A percentile compares a stretch with the other conserved stretches of the same genome.
Evolutionary conservation across 257 asterid species (phyloP).

Genomic region (Marsdenia floribunda): DNA sequence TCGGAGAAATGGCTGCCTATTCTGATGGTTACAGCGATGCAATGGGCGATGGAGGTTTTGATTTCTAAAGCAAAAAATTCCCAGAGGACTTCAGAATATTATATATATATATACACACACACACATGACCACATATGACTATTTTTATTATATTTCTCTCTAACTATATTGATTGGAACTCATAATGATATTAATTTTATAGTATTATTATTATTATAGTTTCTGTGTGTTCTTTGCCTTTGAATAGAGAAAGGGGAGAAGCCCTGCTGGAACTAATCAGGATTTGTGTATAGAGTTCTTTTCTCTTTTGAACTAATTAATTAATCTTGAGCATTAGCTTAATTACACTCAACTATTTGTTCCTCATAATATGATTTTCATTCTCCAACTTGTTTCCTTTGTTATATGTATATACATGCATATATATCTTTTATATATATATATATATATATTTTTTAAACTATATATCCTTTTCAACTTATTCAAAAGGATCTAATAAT

Average conservation of each 20-base stretch:
- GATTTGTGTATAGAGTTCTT: not conserved
- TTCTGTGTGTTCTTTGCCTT: not conserved
- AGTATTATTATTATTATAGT: not conserved
- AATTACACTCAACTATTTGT: not conserved
- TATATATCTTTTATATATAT: no score
- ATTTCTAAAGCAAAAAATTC: not conserved
- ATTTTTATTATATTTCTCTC: not conserved
- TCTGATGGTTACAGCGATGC: constrained; percentile 33
- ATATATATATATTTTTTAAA: no score
- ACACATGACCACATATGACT: not conserved
- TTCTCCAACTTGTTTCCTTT: no score
- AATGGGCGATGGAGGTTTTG: constrained; percentile 26
- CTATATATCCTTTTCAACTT: no score
- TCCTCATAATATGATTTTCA: not conserved
- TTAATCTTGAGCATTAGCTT: no score
- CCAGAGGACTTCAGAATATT: no score
- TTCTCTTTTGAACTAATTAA: not conserved
- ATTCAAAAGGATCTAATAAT: no score
- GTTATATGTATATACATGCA: no score
- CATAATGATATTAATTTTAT: not conserved
- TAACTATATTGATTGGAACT: not conserved
- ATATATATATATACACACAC: no score
- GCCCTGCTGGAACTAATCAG: not conserved
- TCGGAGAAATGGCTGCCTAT: constrained; percentile 35
- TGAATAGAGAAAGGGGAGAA: not conserved